Evolutionary conservation across 306 rosid species (phyloP).

Genomic region (Oxytropis ochrocephala): DNA sequence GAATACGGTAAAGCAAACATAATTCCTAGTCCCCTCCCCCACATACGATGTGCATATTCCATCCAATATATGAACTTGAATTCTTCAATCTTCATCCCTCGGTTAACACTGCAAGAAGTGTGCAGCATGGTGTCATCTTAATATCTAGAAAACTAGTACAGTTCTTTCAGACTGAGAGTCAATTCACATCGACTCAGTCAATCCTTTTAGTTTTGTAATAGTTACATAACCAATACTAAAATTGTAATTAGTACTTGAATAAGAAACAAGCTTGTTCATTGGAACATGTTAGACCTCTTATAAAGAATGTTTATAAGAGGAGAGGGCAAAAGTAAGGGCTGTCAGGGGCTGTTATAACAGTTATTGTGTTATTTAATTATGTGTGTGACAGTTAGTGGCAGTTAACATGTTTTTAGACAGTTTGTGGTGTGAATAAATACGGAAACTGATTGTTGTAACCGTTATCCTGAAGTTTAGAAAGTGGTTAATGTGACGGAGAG

Average conservation of each 20-base stretch:
- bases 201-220: neutral
- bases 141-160: neutral
- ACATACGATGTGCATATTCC: slow-evolving; percentile 93
- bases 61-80: slow-evolving; percentile 58
- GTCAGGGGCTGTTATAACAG: no score
- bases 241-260: neutral
- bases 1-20: slow-evolving; percentile 92
- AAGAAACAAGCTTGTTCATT: neutral
- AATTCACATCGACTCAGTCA: slow-evolving; percentile 1
- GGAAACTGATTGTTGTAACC: no score
- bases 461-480: no score
- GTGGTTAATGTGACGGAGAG: no score
- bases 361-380: no score
- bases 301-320: no score
- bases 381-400: no score
- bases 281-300: no score
- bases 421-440: no score
- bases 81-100: slow-evolving; percentile 44
- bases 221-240: neutral
- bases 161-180: neutral
- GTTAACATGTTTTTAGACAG: no score
- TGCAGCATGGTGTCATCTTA: slow-evolving; percentile 5
- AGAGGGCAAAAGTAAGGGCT: no score
- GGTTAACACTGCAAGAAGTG: slow-evolving; percentile 37
- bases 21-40: slow-evolving; percentile 85